These are phyloP conservation scores for Erythrophleum fordii DNA, from an alignment of 306 rosid species.

Conservation along the genomic window DNA sequence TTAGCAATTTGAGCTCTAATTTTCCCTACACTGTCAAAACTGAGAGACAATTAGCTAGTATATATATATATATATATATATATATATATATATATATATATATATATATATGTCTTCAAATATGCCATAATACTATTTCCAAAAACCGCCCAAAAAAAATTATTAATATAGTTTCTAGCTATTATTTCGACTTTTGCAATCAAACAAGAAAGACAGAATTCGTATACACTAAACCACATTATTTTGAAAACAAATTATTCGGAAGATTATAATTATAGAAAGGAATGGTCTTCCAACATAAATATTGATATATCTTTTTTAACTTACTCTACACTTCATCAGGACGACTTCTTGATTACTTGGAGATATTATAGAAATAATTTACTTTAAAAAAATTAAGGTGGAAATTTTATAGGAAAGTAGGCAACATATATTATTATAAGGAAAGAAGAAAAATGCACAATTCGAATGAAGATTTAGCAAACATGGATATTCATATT, in stretches of 20 bases:
- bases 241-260: not conserved
- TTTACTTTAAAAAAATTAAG: not conserved
- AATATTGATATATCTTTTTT: not conserved
- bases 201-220: not conserved
- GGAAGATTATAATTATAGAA: not conserved
- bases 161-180: not conserved
- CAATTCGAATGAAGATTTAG: not conserved
- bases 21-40: not conserved
- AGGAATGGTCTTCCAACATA: not conserved
- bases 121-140: too few relatives aligned
- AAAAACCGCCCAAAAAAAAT: too few relatives aligned
- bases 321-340: not conserved
- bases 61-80: too few relatives aligned
- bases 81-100: too few relatives aligned
- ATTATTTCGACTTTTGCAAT: not conserved
- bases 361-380: not conserved
- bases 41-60: too few relatives aligned
- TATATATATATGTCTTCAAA: too few relatives aligned
- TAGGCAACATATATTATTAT: not conserved
- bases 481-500: not conserved
- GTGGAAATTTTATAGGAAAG: constrained; percentile 21
- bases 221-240: not conserved
- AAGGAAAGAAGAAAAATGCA: constrained; percentile 1
- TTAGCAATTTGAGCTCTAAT: not conserved
- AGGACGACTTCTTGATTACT: not conserved